Conservation (phyloP, 352 stramenopile species). For the Phytophthora agathidicida region DNA sequence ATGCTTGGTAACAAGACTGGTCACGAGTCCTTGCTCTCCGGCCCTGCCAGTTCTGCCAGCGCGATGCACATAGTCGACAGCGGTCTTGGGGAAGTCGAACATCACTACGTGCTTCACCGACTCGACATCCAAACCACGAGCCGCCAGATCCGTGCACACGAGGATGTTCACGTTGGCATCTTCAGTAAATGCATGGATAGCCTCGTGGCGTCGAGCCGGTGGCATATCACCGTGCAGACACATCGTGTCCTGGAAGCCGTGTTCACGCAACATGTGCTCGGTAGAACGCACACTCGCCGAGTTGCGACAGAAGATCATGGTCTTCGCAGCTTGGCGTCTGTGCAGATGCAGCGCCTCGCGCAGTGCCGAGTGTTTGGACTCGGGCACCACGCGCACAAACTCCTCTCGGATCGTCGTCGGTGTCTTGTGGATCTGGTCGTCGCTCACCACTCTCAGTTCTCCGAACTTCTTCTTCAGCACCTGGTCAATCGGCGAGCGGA, state of each 20-base stretch:
- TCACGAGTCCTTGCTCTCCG: conserved; percentile 64
- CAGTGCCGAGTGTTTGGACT: conserved; percentile 75
- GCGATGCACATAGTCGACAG: conserved; percentile 95
- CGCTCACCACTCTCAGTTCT: conserved; percentile 63
- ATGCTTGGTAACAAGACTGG: conserved; percentile 78
- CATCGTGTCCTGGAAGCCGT: conserved; percentile 56
- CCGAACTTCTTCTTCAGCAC: conserved; percentile 78
- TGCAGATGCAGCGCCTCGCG: conserved; percentile 59
- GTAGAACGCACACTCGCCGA: conserved; percentile 75
- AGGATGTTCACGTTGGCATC: conserved; percentile 68
- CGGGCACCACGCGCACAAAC: conserved; percentile 66
- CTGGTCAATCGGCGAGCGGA: conserved; percentile 70
- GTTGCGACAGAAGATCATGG: conserved; percentile 82
- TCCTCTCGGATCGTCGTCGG: conserved; percentile 62
- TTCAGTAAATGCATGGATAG: conserved; percentile 61
- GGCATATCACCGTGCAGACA: conserved; percentile 87
- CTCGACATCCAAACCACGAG: conserved; percentile 92
- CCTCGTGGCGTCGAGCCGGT: conserved; percentile 50
- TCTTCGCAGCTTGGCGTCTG: conserved; percentile 49
- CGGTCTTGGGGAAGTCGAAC: conserved; percentile 93
- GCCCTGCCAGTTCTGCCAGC: conserved; percentile 74
- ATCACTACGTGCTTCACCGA: conserved; percentile 92
- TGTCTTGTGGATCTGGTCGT: conserved; percentile 75
- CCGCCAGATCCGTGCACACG: conserved; percentile 94
- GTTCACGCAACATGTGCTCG: conserved; percentile 85